Conservation (phyloP, 2,329 filamentous ascomycete species). For the Leptographium flavum region DNA sequence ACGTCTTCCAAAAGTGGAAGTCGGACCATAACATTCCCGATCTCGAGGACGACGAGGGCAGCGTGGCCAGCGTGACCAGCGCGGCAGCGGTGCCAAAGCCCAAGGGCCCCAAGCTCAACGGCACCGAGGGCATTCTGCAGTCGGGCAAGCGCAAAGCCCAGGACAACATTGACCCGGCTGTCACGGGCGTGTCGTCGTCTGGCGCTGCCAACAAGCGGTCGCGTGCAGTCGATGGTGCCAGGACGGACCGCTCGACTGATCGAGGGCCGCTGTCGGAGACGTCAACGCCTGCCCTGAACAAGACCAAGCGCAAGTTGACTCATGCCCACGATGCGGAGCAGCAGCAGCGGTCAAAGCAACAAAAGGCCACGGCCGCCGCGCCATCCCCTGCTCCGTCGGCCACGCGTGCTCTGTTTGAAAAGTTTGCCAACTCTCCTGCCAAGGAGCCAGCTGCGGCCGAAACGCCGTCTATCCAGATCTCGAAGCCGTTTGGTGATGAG, state of each 20-base stretch:
- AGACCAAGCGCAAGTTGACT: slow-evolving; percentile 38
- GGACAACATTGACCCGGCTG: slow-evolving; percentile 28
- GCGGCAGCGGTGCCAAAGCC: slow-evolving; percentile 7
- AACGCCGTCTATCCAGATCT: slow-evolving; percentile 2
- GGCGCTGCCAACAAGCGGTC: slow-evolving; percentile 31
- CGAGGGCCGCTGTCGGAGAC: slow-evolving; percentile 23
- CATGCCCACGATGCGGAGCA: slow-evolving; percentile 28
- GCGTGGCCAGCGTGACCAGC: slow-evolving; percentile 1
- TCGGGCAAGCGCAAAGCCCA: slow-evolving; percentile 41
- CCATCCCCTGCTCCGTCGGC: slow-evolving; percentile 24
- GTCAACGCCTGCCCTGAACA: slow-evolving; percentile 22
- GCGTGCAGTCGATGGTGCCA: slow-evolving; percentile 18
- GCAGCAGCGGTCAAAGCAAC: slow-evolving; percentile 34
- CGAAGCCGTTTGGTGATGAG: slow-evolving; percentile 15
- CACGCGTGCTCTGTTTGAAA: slow-evolving; percentile 42
- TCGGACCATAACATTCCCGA: slow-evolving; percentile 39
- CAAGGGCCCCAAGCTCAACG: slow-evolving; percentile 16
- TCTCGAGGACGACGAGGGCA: slow-evolving; percentile 31
- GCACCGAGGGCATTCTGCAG: slow-evolving; percentile 19
- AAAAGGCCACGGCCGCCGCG: slow-evolving; percentile 22
- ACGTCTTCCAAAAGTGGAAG: slow-evolving; percentile 44
- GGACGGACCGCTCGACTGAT: slow-evolving; percentile 13
- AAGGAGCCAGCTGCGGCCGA: slow-evolving; percentile 17
- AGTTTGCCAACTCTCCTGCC: slow-evolving; percentile 36
- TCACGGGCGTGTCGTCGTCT: slow-evolving; percentile 11